These are phyloP conservation scores for Coemansia sp. DNA, from an alignment of 192 early-diverging fungal genomes.

Conservation along the genomic window DNA sequence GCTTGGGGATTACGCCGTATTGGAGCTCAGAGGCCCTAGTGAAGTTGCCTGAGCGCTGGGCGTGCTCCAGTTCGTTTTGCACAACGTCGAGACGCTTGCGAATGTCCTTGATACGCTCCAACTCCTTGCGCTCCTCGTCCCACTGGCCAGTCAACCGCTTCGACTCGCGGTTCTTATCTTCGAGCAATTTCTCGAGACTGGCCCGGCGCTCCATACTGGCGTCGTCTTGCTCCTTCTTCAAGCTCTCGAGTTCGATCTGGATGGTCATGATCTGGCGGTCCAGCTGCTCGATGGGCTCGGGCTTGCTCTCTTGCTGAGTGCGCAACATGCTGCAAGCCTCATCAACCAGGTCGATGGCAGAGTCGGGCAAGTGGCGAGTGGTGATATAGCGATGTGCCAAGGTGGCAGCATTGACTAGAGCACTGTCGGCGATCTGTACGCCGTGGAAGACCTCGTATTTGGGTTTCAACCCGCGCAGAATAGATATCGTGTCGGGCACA, in stretches of 20 bases:
- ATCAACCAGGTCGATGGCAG: slow-evolving; percentile 82
- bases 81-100: slow-evolving; percentile 75
- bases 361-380: slow-evolving; percentile 75
- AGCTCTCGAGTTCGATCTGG: slow-evolving; percentile 78
- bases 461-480: slow-evolving; percentile 77
- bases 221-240: slow-evolving; percentile 77
- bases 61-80: slow-evolving; percentile 73
- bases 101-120: slow-evolving; percentile 68
- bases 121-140: slow-evolving; percentile 70
- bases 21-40: slow-evolving; percentile 73
- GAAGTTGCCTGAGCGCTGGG: slow-evolving; percentile 76
- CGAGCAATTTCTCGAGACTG: slow-evolving; percentile 62
- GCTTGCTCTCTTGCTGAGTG: slow-evolving; percentile 79
- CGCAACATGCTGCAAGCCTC: slow-evolving; percentile 80
- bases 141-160: slow-evolving; percentile 63
- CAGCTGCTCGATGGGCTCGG: slow-evolving; percentile 73
- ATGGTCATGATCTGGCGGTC: slow-evolving; percentile 77
- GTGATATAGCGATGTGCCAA: slow-evolving; percentile 78
- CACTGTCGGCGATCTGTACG: slow-evolving; percentile 75
- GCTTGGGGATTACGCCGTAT: slow-evolving; percentile 75
- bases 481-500: slow-evolving; percentile 73
- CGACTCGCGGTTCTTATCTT: slow-evolving; percentile 64
- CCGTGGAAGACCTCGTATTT: slow-evolving; percentile 81
- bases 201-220: slow-evolving; percentile 68
- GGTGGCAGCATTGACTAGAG: slow-evolving; percentile 71